Percentiles rank a stretch among this genome's conserved stretches.
phyloP scores from a whole-genome alignment of 1,284 basidiomycete species.

The Cutaneotrichosporon curvatum region DNA sequence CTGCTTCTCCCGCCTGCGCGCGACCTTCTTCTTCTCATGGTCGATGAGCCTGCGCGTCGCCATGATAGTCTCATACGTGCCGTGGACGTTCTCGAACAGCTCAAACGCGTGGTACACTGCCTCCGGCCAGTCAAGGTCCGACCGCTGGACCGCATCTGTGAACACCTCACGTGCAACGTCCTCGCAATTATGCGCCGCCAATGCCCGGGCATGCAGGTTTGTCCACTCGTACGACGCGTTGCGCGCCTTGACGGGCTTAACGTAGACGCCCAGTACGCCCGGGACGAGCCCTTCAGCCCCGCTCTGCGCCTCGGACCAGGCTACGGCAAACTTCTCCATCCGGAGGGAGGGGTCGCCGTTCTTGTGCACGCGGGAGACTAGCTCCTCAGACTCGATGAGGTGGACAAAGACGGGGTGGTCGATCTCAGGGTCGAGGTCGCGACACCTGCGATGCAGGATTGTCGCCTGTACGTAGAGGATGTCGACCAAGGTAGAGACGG shows the following conservation, averaged over 20 bases:
- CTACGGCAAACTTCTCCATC: constrained; percentile 73
- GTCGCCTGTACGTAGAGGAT: constrained; percentile 10
- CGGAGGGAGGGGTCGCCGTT: constrained; percentile 57
- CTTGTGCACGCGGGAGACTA: constrained; percentile 23
- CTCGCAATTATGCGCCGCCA: constrained; percentile 53
- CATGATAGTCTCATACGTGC: constrained; percentile 63
- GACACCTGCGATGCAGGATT: constrained; percentile 12
- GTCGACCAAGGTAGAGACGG: constrained; percentile 14
- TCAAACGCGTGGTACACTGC: constrained; percentile 82
- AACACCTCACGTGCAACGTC: constrained; percentile 61
- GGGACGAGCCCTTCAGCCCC: constrained; percentile 20
- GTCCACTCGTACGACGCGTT: constrained; percentile 29
- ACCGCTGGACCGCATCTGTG: constrained; percentile 52
- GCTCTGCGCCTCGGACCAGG: constrained; percentile 25
- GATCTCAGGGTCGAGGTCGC: constrained; percentile 4
- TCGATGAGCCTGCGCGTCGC: constrained; percentile 62
- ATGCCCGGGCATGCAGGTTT: constrained; percentile 26
- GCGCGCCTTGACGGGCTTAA: constrained; percentile 22
- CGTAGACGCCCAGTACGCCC: constrained; percentile 22
- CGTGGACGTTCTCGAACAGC: constrained; percentile 76
- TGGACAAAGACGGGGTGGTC: constrained; percentile 16
- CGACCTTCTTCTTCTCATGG: constrained; percentile 58
- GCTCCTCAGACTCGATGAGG: constrained; percentile 17
- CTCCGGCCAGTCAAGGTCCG: constrained; percentile 83
- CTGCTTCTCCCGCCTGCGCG: constrained; percentile 57